These are phyloP conservation scores for Cutaneotrichosporon dermatis DNA, from an alignment of 1,284 basidiomycete genomes.

Conservation along the genomic window DNA sequence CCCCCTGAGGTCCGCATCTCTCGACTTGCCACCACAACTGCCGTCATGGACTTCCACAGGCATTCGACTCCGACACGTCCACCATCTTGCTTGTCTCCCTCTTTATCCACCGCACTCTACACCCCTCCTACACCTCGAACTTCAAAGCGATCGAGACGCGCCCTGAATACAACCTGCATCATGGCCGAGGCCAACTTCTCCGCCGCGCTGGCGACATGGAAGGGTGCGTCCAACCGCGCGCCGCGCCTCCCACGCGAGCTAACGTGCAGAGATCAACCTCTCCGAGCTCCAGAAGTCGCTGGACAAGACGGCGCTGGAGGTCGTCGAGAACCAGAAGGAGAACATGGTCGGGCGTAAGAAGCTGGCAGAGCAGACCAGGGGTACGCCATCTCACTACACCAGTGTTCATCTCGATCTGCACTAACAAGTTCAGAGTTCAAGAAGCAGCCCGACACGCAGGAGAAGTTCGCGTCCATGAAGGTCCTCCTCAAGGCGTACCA, in stretches of 20 bases:
- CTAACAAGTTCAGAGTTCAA: constrained; percentile 70
- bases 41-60: no score
- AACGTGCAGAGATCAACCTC: constrained; percentile 69
- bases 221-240: constrained; percentile 55
- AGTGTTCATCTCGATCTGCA: no score
- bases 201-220: constrained; percentile 79
- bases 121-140: no score
- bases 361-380: constrained; percentile 87
- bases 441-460: constrained; percentile 74
- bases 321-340: constrained; percentile 98
- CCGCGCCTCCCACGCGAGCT: neutral
- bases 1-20: neutral
- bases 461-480: constrained; percentile 81
- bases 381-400: constrained; percentile 48
- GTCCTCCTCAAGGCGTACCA: constrained; percentile 91
- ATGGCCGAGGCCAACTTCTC: constrained; percentile 63
- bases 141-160: no score
- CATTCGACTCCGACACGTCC: no score
- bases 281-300: constrained; percentile 86
- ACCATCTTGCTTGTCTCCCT: no score
- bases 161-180: constrained; percentile 1
- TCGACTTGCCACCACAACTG: no score
- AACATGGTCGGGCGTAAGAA: constrained; percentile 87
- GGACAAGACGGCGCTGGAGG: constrained; percentile 81
- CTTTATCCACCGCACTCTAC: no score